phyloP scores from a whole-genome alignment of 2,329 filamentous ascomycete species.

The Verticillium zaregamsianum region DNA sequence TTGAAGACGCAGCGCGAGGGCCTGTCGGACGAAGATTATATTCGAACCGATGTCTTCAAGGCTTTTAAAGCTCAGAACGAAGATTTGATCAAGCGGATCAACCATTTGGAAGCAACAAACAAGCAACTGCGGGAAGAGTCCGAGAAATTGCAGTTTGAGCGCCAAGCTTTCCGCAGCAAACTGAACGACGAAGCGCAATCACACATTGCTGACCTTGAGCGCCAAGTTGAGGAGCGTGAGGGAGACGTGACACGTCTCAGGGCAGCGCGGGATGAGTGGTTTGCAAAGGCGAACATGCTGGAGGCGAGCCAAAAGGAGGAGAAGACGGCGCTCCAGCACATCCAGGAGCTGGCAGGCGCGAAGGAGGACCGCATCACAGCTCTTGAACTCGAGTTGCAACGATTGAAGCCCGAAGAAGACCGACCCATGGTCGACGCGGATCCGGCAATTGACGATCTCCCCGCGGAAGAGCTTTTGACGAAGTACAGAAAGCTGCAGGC shows the following conservation, averaged over 20 bases:
- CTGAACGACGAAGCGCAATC: constrained; percentile 76
- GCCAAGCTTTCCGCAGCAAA: constrained; percentile 75
- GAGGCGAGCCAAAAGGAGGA: constrained; percentile 78
- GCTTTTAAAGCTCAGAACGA: constrained; percentile 85
- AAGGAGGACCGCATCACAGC: constrained; percentile 77
- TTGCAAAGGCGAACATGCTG: constrained; percentile 75
- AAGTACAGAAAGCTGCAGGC: constrained; percentile 72
- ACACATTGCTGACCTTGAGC: constrained; percentile 72
- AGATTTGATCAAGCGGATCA: constrained; percentile 86
- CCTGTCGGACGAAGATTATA: constrained; percentile 87
- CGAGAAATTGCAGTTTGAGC: constrained; percentile 78
- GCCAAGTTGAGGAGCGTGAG: constrained; percentile 75
- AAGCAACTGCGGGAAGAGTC: constrained; percentile 79
- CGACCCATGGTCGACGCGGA: constrained; percentile 38
- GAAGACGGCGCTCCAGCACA: constrained; percentile 62
- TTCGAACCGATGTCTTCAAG: constrained; percentile 90
- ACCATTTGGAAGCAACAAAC: constrained; percentile 86
- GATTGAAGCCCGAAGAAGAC: constrained; percentile 53
- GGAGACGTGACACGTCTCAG: constrained; percentile 83
- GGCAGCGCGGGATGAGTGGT: constrained; percentile 76
- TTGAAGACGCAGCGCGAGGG: constrained; percentile 65
- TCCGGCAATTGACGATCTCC: constrained; percentile 53
- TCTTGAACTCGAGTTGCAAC: constrained; percentile 76
- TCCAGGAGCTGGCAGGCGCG: constrained; percentile 75
- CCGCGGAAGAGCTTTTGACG: constrained; percentile 66